Conservation (phyloP, 805 yeast genomes). For the Candida ovalis region DNA sequence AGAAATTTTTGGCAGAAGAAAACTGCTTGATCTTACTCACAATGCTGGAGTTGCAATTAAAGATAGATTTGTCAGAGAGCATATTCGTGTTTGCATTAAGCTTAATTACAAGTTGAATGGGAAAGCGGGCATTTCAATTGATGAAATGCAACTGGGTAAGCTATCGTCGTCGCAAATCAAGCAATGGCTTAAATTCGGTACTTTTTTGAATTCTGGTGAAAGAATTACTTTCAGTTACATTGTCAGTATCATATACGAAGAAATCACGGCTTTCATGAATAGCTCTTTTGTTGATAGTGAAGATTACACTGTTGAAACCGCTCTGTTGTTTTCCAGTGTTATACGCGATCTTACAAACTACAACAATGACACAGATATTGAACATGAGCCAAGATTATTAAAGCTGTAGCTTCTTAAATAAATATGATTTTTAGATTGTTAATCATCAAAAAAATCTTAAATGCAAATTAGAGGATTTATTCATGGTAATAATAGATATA, state of each 20-base stretch:
- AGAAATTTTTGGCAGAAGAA: not conserved
- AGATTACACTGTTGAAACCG: no score
- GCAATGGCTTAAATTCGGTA: constrained; percentile 67
- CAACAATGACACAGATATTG: no score
- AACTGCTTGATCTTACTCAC: not conserved
- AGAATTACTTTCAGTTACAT: constrained; percentile 51
- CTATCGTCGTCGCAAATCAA: constrained; percentile 29
- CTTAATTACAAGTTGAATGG: constrained; percentile 72
- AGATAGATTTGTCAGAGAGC: constrained; percentile 62
- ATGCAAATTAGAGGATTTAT: no score
- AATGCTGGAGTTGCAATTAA: constrained; percentile 50
- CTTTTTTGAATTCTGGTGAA: constrained; percentile 45
- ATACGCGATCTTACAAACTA: no score
- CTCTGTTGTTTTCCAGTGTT: no score
- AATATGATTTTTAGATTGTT: no score
- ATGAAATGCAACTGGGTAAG: not conserved
- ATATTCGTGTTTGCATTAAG: constrained; percentile 60
- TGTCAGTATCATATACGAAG: constrained; percentile 49
- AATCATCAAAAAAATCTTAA: no score
- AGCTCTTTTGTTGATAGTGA: not conserved
- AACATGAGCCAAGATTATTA: no score
- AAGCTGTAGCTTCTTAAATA: no score
- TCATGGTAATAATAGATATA: no score
- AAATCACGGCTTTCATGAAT: constrained; percentile 23
- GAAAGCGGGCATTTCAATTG: constrained; percentile 30